These are phyloP conservation scores for Ilex asprella DNA, from an alignment of 257 asterid genomes.

Conservation along the genomic window DNA sequence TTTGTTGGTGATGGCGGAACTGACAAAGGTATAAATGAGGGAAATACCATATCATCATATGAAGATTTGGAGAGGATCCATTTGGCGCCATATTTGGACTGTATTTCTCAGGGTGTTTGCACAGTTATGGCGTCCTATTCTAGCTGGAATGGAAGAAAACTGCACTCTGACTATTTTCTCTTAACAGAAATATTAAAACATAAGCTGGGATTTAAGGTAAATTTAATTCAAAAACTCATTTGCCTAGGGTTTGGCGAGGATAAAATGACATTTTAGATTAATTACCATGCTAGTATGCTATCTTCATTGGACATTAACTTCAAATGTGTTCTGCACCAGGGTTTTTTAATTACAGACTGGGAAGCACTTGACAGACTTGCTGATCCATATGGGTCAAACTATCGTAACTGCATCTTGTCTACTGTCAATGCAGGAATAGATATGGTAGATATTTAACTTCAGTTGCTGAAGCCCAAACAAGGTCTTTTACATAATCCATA, in stretches of 20 bases:
- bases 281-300: no score
- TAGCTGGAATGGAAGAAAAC: constrained; percentile 71
- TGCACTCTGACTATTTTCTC: constrained; percentile 53
- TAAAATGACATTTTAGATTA: no score
- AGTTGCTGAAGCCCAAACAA: constrained; percentile 7
- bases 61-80: constrained; percentile 74
- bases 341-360: constrained; percentile 82
- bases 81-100: constrained; percentile 69
- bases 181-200: constrained; percentile 71
- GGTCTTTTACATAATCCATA: constrained; percentile 2
- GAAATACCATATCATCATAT: constrained; percentile 52
- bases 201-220: constrained; percentile 83
- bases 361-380: constrained; percentile 65
- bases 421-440: constrained; percentile 74
- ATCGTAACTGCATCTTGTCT: constrained; percentile 41
- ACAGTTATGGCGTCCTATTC: constrained; percentile 86
- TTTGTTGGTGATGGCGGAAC: constrained; percentile 94
- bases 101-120: constrained; percentile 74
- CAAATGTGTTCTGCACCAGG: constrained; percentile 37
- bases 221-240: constrained; percentile 4
- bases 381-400: constrained; percentile 55
- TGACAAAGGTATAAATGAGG: constrained; percentile 65
- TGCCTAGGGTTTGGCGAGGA: no score
- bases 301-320: background rate
- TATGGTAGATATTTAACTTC: constrained; percentile 43